These are phyloP conservation scores for Berkeleyomyces basicola DNA, from an alignment of 2,329 filamentous ascomycete genomes.

Conservation along the genomic window DNA sequence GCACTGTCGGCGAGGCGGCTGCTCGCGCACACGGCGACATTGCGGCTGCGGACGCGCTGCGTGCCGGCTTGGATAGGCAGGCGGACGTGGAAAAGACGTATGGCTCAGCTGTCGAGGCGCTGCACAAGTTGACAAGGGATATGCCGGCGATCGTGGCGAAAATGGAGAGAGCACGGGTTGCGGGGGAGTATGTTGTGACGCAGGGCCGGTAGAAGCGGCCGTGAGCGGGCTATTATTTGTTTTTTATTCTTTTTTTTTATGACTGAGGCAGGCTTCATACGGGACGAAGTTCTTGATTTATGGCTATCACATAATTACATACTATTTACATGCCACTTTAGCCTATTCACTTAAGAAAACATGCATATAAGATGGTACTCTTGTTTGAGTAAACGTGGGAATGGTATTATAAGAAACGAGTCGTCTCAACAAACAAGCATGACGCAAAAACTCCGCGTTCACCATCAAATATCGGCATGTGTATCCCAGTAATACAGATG, in stretches of 20 bases:
- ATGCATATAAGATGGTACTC: not conserved
- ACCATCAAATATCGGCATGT: not conserved
- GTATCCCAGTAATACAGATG: not conserved
- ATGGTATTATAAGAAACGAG: not conserved
- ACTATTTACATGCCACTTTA: not conserved
- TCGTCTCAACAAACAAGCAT: not conserved
- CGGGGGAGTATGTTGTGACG: constrained; percentile 39
- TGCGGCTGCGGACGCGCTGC: constrained; percentile 21
- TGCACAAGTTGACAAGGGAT: constrained; percentile 38
- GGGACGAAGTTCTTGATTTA: not conserved
- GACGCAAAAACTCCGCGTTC: not conserved
- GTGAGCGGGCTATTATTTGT: not conserved
- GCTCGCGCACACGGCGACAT: constrained; percentile 17
- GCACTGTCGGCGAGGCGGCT: constrained; percentile 14
- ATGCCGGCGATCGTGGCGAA: constrained; percentile 46
- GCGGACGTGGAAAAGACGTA: constrained; percentile 30
- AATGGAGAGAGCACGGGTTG: constrained; percentile 47
- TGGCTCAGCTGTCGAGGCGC: constrained; percentile 29
- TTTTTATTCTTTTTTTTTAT: not conserved
- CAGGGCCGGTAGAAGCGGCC: constrained; percentile 15
- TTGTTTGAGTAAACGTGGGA: not conserved
- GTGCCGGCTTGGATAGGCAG: constrained; percentile 25
- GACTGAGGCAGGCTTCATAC: not conserved
- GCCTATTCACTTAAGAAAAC: not conserved
- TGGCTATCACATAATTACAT: not conserved